phyloP scores from a whole-genome alignment of 495 filamentous ascomycete species.

The Astrothelium subdiscretum region DNA sequence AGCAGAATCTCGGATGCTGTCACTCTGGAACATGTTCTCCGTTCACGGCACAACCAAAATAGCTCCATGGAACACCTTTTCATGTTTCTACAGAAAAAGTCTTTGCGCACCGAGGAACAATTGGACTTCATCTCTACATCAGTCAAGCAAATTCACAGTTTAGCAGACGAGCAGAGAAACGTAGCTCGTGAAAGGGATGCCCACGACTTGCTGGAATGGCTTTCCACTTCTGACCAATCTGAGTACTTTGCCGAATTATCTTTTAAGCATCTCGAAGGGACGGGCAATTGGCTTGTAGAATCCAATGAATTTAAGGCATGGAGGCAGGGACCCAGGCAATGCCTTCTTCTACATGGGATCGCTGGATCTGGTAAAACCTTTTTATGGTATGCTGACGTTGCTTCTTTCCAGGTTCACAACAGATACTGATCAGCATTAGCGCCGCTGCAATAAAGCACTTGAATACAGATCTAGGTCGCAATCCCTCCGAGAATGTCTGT shows the following conservation, averaged over 20 bases:
- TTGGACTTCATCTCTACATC: background rate
- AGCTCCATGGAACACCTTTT: background rate
- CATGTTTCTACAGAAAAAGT: background rate
- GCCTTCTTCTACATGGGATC: background rate
- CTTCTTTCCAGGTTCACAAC: background rate
- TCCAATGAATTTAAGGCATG: background rate
- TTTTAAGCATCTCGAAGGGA: background rate
- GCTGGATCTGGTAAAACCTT: background rate
- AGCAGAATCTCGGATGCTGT: constrained; percentile 7
- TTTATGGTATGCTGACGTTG: background rate
- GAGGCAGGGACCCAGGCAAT: background rate
- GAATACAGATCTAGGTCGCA: background rate
- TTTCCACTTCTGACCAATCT: constrained; percentile 1
- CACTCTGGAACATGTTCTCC: constrained; percentile 7
- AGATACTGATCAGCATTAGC: background rate
- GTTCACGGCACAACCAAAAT: constrained; percentile 1
- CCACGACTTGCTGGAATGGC: background rate
- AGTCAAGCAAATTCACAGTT: background rate
- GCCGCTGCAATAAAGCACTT: background rate
- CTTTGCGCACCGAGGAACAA: background rate
- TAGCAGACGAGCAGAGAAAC: background rate
- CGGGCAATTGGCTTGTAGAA: background rate
- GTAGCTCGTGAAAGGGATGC: background rate
- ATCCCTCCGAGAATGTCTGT: background rate
- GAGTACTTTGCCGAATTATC: background rate